Conservation (phyloP, 1,284 basidiomycete genomes). For the Cryptococcus neoformans region DNA sequence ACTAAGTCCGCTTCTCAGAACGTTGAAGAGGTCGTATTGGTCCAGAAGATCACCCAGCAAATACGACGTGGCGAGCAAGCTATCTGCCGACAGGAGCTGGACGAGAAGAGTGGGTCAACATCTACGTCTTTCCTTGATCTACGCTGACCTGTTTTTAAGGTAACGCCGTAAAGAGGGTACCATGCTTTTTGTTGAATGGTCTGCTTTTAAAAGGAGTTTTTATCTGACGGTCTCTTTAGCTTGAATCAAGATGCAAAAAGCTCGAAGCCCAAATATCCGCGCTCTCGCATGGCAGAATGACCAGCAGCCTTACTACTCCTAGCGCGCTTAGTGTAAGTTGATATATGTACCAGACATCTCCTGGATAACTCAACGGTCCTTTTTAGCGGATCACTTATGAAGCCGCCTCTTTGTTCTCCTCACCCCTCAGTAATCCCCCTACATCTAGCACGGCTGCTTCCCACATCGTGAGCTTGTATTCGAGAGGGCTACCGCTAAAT, state of each 20-base stretch:
- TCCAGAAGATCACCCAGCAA: neutral
- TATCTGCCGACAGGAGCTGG: constrained; percentile 1
- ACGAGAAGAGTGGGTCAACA: constrained; percentile 1
- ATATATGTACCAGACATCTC: neutral
- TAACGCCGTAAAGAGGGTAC: neutral
- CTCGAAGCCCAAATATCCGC: constrained; percentile 2
- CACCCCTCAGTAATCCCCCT: neutral
- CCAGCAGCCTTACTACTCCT: neutral
- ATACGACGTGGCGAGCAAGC: neutral
- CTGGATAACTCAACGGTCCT: neutral
- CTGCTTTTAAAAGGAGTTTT: too few relatives aligned
- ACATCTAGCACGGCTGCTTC: neutral
- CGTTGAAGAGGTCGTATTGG: neutral
- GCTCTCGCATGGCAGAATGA: neutral
- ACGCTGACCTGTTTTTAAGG: neutral
- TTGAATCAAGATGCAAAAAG: constrained; percentile 1
- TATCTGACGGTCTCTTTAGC: neutral
- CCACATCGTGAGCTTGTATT: neutral
- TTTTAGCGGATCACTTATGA: neutral
- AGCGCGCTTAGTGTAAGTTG: neutral
- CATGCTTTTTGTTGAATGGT: too few relatives aligned
- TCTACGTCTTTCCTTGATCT: neutral
- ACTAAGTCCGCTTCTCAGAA: neutral
- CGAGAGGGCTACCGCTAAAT: neutral
- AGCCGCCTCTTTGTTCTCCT: neutral